Evolutionary conservation across 75 land plant genomes (phyloP).

Genomic region (Pseudotsuga menziesii): DNA sequence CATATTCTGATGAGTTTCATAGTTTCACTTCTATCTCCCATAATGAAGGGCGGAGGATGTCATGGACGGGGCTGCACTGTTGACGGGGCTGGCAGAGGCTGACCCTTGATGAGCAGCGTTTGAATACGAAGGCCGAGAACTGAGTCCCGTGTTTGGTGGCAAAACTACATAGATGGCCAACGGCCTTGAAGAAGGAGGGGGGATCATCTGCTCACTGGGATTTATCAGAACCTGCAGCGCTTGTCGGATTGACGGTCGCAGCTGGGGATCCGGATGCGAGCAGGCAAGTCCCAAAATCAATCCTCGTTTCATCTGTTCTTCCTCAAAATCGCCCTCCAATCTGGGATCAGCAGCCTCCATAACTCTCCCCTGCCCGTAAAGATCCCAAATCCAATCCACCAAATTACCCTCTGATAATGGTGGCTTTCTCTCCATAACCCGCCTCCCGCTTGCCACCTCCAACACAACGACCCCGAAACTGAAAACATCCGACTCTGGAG

Average conservation of each 20-base stretch:
- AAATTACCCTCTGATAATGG: constrained; percentile 11
- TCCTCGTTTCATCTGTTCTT: constrained; percentile 21
- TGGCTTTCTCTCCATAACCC: constrained; percentile 19
- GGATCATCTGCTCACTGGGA: neutral
- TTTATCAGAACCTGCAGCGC: constrained; percentile 37
- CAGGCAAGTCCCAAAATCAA: constrained; percentile 40
- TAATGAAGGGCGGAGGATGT: too few species aligned
- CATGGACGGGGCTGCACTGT: too few species aligned
- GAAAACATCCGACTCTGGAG: constrained; percentile 43
- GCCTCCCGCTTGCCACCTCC: constrained; percentile 41
- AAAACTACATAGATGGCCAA: neutral
- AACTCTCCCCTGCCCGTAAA: constrained; percentile 20
- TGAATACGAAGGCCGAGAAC: too few species aligned
- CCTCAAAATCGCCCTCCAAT: constrained; percentile 15
- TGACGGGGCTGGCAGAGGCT: too few species aligned
- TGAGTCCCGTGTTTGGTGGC: too few species aligned
- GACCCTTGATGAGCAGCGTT: too few species aligned
- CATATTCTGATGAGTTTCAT: too few species aligned
- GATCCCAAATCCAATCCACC: constrained; percentile 43
- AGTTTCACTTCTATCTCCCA: too few species aligned
- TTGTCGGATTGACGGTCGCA: constrained; percentile 34
- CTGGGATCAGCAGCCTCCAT: constrained; percentile 29
- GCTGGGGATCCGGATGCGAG: constrained; percentile 33
- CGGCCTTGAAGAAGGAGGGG: neutral
- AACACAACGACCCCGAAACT: constrained; percentile 45